These are phyloP conservation scores for Nelumbo lutea DNA, from an alignment of 164 flowering plant genomes.

Conservation along the genomic window DNA sequence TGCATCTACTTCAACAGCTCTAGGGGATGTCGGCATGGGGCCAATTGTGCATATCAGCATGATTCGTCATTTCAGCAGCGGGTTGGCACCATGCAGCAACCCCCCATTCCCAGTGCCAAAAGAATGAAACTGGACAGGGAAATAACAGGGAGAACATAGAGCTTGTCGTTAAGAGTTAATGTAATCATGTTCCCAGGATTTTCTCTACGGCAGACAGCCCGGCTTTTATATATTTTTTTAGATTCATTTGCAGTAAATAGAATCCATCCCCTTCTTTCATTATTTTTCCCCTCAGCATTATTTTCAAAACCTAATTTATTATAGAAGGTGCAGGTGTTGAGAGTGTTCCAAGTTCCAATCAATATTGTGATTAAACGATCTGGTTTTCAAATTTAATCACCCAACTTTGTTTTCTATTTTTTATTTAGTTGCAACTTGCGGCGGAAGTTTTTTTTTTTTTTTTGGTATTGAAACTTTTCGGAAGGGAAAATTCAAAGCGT, in stretches of 20 bases:
- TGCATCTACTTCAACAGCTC: slow-evolving; percentile 76
- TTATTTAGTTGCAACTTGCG: too few relatives aligned
- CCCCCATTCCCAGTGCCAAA: slow-evolving; percentile 55
- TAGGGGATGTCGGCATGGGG: slow-evolving; percentile 84
- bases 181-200: background rate
- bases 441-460: too few relatives aligned
- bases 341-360: too few relatives aligned
- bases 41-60: slow-evolving; percentile 70
- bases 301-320: too few relatives aligned
- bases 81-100: slow-evolving; percentile 35
- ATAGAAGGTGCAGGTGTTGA: too few relatives aligned
- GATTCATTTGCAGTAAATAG: background rate
- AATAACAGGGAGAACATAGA: slow-evolving; percentile 38
- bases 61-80: slow-evolving; percentile 47
- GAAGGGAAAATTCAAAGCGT: too few relatives aligned
- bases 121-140: slow-evolving; percentile 86
- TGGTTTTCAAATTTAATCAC: background rate
- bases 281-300: too few relatives aligned
- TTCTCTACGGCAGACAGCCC: slow-evolving; percentile 1
- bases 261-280: background rate
- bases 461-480: too few relatives aligned
- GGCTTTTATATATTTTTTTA: slow-evolving; percentile 1
- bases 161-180: background rate
- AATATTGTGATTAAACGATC: too few relatives aligned
- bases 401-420: background rate